Evolutionary conservation across 1,284 basidiomycete species (phyloP).

Genomic region (Ustilago trichophora): DNA sequence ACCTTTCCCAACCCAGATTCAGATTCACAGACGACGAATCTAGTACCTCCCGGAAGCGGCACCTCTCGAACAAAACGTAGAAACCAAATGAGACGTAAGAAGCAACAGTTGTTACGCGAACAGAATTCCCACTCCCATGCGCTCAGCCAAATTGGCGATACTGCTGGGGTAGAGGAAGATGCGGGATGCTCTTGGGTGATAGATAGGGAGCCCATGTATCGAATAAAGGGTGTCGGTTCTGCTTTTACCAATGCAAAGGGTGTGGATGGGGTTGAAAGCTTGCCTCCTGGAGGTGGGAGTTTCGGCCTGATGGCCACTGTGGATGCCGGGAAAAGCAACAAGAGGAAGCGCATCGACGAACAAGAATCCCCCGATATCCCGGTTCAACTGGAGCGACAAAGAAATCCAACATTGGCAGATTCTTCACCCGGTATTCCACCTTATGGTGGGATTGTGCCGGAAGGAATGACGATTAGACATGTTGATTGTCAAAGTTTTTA

Average conservation of each 20-base stretch:
- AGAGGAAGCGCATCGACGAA: conserved; percentile 9
- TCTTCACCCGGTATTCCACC: conserved; percentile 1
- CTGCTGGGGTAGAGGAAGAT: too few relatives aligned
- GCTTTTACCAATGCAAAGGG: background rate
- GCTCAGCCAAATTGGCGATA: too few relatives aligned
- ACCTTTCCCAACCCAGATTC: too few relatives aligned
- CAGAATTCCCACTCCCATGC: too few relatives aligned
- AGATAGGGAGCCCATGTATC: conserved; percentile 2
- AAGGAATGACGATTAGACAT: conserved; percentile 7
- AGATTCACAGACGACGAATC: too few relatives aligned
- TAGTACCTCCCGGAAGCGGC: conserved; percentile 46
- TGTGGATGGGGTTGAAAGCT: background rate
- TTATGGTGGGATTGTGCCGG: conserved; percentile 9
- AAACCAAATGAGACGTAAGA: conserved; percentile 40
- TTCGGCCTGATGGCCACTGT: background rate
- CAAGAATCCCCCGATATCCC: too few relatives aligned
- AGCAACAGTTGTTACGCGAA: conserved; percentile 7
- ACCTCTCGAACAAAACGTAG: conserved; percentile 42
- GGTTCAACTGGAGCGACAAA: too few relatives aligned
- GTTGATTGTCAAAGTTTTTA: conserved; percentile 31
- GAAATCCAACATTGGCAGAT: conserved; percentile 5
- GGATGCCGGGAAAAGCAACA: background rate
- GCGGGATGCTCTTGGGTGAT: conserved; percentile 1
- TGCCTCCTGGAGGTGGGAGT: conserved; percentile 17
- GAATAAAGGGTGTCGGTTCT: background rate